Evolutionary conservation across 345 rosid genomes (phyloP).

Genomic region (Populus tremula): DNA sequence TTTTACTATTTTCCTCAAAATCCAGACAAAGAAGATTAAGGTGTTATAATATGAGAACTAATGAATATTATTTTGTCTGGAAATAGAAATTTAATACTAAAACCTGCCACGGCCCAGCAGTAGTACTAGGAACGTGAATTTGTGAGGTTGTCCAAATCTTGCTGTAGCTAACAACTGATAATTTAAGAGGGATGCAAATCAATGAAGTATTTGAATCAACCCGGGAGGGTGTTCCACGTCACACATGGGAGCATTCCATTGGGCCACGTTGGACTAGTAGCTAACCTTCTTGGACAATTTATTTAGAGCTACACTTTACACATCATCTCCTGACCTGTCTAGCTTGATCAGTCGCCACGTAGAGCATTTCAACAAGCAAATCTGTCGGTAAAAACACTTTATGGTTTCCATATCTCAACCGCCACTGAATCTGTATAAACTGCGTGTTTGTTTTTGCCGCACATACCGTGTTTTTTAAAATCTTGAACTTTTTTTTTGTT

Average conservation of each 20-base stretch:
- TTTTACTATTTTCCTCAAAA: background rate
- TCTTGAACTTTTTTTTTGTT: too few species aligned
- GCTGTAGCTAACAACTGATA: background rate
- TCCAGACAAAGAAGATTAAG: background rate
- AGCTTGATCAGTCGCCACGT: constrained; percentile 19
- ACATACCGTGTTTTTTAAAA: too few species aligned
- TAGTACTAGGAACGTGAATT: too few species aligned
- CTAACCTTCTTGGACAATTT: constrained; percentile 24
- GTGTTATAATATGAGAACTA: background rate
- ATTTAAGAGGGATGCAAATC: background rate
- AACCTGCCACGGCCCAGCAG: too few species aligned
- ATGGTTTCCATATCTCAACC: background rate
- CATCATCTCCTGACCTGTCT: constrained; percentile 6
- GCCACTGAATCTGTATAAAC: background rate
- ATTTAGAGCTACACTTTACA: background rate
- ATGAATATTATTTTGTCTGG: background rate
- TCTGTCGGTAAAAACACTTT: background rate
- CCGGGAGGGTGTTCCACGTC: background rate
- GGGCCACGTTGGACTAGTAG: constrained; percentile 32
- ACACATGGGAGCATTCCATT: constrained; percentile 21
- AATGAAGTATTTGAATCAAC: background rate
- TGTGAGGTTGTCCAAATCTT: background rate
- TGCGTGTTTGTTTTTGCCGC: too few species aligned
- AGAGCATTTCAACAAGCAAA: background rate
- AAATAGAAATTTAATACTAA: too few species aligned